Conservation (phyloP, 2,329 filamentous ascomycete genomes). For the Talaromyces sp. region DNA sequence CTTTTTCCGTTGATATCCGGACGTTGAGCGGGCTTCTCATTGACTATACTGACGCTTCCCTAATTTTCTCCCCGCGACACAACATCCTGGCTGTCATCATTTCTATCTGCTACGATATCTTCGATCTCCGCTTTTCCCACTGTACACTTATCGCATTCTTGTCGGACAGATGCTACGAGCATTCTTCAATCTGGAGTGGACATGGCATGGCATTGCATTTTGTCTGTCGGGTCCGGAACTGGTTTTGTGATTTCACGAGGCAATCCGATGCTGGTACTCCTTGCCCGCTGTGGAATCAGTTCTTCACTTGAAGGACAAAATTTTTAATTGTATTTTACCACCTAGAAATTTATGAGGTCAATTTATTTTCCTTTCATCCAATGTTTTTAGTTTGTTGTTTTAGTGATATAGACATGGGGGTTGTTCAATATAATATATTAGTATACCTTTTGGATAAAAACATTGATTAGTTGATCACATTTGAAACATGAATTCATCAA, state of each 20-base stretch:
- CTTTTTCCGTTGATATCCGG: background rate
- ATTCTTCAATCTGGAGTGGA: conserved; percentile 2
- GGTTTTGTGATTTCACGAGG: conserved; percentile 7
- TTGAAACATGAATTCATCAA: background rate
- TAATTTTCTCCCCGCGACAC: background rate
- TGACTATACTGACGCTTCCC: background rate
- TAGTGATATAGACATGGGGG: background rate
- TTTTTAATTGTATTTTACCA: conserved; percentile 12
- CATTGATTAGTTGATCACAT: background rate
- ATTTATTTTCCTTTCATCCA: background rate
- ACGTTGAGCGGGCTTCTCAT: background rate
- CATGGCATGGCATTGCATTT: conserved; percentile 2
- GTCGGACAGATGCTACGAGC: background rate
- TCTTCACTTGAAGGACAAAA: conserved; percentile 1
- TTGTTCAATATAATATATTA: background rate
- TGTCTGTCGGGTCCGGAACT: conserved; percentile 3
- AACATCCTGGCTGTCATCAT: background rate
- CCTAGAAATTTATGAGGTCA: conserved; percentile 3
- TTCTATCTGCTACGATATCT: background rate
- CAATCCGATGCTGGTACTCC: conserved; percentile 11
- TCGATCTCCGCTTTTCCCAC: conserved; percentile 7
- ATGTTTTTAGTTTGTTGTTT: background rate
- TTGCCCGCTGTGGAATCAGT: background rate
- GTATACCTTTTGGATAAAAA: background rate
- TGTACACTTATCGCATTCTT: conserved; percentile 12